Evolutionary conservation across 371 early-diverging fungal genomes (phyloP).

Genomic region (Synchytrium microbalum): DNA sequence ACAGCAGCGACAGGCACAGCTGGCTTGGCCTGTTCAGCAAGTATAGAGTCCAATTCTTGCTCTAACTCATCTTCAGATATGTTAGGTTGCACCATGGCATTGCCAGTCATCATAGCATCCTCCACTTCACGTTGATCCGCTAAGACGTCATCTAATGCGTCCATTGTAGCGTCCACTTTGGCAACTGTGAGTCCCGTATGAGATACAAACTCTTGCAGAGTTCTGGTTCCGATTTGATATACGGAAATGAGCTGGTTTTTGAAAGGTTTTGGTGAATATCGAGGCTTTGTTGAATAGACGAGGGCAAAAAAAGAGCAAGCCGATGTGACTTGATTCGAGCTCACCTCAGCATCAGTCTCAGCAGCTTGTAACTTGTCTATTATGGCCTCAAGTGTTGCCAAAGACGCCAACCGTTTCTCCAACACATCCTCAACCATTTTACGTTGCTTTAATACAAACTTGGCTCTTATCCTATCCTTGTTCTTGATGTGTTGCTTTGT

Average conservation of each 20-base stretch:
- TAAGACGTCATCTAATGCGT: constrained; percentile 37
- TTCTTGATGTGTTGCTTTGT: constrained; percentile 22
- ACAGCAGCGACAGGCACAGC: neutral
- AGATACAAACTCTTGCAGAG: constrained; percentile 32
- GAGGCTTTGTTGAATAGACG: neutral
- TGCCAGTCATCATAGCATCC: constrained; percentile 32
- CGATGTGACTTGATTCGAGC: neutral
- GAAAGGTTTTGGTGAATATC: neutral
- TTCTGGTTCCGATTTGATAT: constrained; percentile 43
- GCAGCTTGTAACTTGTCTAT: constrained; percentile 45
- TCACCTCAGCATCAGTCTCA: constrained; percentile 48
- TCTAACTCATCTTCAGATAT: constrained; percentile 35
- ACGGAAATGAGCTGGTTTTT: constrained; percentile 41
- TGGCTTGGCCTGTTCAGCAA: neutral
- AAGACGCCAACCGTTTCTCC: constrained; percentile 37
- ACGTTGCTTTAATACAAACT: constrained; percentile 40
- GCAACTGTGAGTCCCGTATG: constrained; percentile 33
- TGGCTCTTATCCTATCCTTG: constrained; percentile 34
- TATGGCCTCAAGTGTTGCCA: constrained; percentile 48
- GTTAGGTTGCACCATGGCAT: constrained; percentile 17
- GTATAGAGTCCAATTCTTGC: constrained; percentile 34
- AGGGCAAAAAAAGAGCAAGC: neutral
- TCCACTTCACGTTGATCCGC: constrained; percentile 51
- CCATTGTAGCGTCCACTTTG: constrained; percentile 40
- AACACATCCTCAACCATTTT: constrained; percentile 36